Percentiles rank a stretch among this genome's conserved stretches.
Evolutionary conservation across 1,139 yeast genomes (phyloP).

Genomic region (Yamadazyma buinensis): DNA sequence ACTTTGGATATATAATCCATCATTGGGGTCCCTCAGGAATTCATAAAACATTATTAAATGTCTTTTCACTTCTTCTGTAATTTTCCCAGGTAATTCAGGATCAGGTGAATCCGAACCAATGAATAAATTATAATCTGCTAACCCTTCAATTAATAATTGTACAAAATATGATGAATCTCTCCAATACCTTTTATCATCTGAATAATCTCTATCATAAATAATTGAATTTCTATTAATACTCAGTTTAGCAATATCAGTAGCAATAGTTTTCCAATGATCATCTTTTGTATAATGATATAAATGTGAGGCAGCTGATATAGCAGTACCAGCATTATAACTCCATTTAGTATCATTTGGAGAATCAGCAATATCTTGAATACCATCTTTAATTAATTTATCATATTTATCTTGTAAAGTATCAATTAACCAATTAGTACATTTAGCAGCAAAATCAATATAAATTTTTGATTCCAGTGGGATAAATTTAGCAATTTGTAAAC

Average conservation of each 20-base stretch:
- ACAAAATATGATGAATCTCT: constrained; percentile 63
- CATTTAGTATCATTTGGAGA: constrained; percentile 52
- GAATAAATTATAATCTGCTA: constrained; percentile 59
- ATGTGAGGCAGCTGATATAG: constrained; percentile 52
- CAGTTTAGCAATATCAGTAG: constrained; percentile 58
- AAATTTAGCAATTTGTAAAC: constrained; percentile 55
- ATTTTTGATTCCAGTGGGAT: constrained; percentile 43
- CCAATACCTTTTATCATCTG: constrained; percentile 55
- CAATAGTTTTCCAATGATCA: constrained; percentile 51
- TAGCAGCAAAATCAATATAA: constrained; percentile 51
- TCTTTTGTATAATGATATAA: constrained; percentile 53
- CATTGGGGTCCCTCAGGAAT: constrained; percentile 55
- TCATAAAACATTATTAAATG: constrained; percentile 54
- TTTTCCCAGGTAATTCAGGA: constrained; percentile 30
- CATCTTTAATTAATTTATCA: constrained; percentile 61
- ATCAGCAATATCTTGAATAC: constrained; percentile 49
- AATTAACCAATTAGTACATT: constrained; percentile 55
- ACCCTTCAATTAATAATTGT: constrained; percentile 64
- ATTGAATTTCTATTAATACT: constrained; percentile 54
- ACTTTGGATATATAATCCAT: constrained; percentile 59
- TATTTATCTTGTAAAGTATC: constrained; percentile 47
- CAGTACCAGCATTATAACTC: constrained; percentile 70
- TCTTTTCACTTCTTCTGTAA: constrained; percentile 43
- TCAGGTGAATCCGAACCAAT: constrained; percentile 45
- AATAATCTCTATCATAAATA: constrained; percentile 65